Percentiles rank a stretch among this genome's conserved stretches.
These are phyloP conservation scores for Phytophthora cryptogea DNA, from an alignment of 352 stramenopile genomes.

Conservation along the genomic window DNA sequence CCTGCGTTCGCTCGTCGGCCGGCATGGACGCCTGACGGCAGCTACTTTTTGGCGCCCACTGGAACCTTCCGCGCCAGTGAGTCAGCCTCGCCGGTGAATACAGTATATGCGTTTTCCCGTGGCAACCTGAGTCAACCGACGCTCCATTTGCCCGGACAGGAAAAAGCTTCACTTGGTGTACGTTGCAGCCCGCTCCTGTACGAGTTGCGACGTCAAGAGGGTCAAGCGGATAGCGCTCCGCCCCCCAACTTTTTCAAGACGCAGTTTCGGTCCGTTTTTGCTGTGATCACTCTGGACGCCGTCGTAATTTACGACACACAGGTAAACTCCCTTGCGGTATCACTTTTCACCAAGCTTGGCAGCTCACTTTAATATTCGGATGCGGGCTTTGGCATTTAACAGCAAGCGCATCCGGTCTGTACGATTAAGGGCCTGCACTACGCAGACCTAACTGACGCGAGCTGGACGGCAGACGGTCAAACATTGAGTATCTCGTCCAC, in stretches of 20 bases:
- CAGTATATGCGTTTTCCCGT: conserved; percentile 94
- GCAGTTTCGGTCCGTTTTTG: conserved; percentile 90
- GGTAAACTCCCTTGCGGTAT: conserved; percentile 34
- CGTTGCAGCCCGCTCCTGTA: conserved; percentile 94
- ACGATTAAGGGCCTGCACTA: conserved; percentile 94
- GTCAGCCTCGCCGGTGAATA: conserved; percentile 57
- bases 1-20: conserved; percentile 94
- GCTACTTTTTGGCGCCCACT: conserved; percentile 91
- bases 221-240: conserved; percentile 1
- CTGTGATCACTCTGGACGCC: conserved; percentile 92
- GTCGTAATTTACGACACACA: conserved; percentile 97
- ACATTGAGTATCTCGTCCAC: conserved; percentile 94
- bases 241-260: conserved; percentile 79
- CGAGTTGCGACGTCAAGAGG: conserved; percentile 53
- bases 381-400: background rate
- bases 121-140: conserved; percentile 92
- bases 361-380: conserved; percentile 6
- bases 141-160: conserved; percentile 91
- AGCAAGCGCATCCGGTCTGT: conserved; percentile 86
- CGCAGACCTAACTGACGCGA: conserved; percentile 93
- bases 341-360: background rate
- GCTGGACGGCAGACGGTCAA: conserved; percentile 91
- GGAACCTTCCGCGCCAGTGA: conserved; percentile 64
- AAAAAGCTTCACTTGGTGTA: conserved; percentile 94
- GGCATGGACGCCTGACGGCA: conserved; percentile 93